Evolutionary conservation across 768 basidiomycete genomes (phyloP), one percentile per base, ranked within the genome.

Genomic region (Cubamyces sp.): DNA sequence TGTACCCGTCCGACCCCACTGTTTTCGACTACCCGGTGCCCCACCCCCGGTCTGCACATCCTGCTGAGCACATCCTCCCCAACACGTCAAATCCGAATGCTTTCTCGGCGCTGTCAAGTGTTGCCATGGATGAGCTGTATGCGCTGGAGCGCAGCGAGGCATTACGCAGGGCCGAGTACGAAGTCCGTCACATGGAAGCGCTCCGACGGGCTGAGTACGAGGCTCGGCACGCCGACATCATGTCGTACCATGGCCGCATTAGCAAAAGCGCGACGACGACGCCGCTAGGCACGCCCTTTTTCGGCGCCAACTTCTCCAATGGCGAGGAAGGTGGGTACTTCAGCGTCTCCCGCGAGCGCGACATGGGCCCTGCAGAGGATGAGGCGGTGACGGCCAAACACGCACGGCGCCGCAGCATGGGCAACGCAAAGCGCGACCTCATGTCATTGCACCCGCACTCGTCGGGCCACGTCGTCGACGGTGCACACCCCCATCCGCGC

Each of bases 41-140:
- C 23, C 69, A 53, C 67, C 19, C 66, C 66, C 53, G 63, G 41
- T 42, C 61, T 46, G 51, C 50, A 9, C 56, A 23, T 18, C 57
- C 57, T 15, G 57, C 52, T 40, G 63, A 64, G 40, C 64, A 54
- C 49, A 26, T 46, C 15, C 54, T 49, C 51, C 61, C 54, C 57
- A 21, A n/a, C n/a, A 34, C 57, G 62, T 59, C 76, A 60, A 74
- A 77, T 67, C 73, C 76, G 14, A 74, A 85, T 37, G 80, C 89
- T 2, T 85, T 91, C 68, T 83, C 84, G n/a, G 81, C 88, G 1
- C 74, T 92, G 19, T 88, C 89, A 47, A 88, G 78, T 30, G 78
- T 90, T 19, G 94, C 95, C 3, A 89, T 96, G 76, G 93, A 93
- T 60, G 93, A 97, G 71, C 82, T 98, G 8, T 89, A 91, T 69